Evolutionary conservation across 495 filamentous ascomycete species (phyloP), one percentile per base, ranked within the genome.

Genomic region (Sphaerosporella brunnea): DNA sequence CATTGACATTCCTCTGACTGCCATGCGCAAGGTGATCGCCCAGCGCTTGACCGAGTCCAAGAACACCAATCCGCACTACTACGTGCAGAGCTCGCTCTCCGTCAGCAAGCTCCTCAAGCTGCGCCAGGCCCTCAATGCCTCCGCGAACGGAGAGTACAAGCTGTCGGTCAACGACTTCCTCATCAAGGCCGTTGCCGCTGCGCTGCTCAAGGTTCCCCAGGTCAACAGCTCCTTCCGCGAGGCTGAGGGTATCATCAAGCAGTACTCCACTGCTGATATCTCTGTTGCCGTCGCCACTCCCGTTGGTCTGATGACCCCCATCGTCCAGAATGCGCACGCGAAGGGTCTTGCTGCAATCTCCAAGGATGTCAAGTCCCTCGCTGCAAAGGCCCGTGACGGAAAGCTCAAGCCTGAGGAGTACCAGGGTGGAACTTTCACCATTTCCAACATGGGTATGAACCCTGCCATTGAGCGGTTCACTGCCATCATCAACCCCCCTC

Each of bases 381-480:
- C 84, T 62, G 94, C 90, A 74, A 85, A 86, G 64, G 92, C 90
- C 35, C 73, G 81, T 41, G 92, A 96, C 50, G 84, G 85, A 68
- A 99, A 96, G 77, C 82, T 99, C 53, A 95, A 95, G 77, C 92
- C 92, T 24, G 86, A 99, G 64, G 86, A 99, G 67, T 99, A 88
- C 78, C 88, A 95, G 69, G 92, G 92, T 36, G 92, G 92, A 63
- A 94, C 85, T 55, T 93, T 99, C 69, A 94, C 88, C 62, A 99
- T 99, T 69, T 88, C 80, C 69, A 99, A 99, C 77, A 94, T 99
- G 92, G 92, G 92, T 63, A 96, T 96, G 90, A 99, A 99, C 73
- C 57, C 78, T 8, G 92, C 92, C 30, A 77, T 99, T 52, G 86
- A 95, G 62, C 77, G 84, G 54, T 99, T 99, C 72, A 95, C 92